Conservation (phyloP, 805 yeast genomes). For the Sugiyamaella floridensis region DNA sequence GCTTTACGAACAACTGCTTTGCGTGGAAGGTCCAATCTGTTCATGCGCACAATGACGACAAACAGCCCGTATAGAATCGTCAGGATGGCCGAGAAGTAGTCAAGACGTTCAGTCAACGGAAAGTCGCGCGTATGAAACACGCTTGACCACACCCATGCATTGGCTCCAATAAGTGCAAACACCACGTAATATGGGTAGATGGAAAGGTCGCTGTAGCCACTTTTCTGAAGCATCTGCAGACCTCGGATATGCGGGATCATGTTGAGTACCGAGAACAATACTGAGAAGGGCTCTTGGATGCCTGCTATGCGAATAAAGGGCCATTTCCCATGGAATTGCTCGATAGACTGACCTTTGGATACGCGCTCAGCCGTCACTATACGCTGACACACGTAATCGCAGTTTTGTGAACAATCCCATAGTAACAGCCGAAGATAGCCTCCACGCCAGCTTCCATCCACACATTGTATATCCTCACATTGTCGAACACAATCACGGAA, state of each 20-base stretch:
- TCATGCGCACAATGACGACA: slow-evolving; percentile 54
- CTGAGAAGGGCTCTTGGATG: slow-evolving; percentile 76
- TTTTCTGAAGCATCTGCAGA: slow-evolving; percentile 33
- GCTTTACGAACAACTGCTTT: slow-evolving; percentile 26
- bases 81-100: slow-evolving; percentile 88
- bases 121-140: slow-evolving; percentile 86
- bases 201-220: not conserved
- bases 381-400: slow-evolving; percentile 92
- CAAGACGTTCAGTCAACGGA: slow-evolving; percentile 71
- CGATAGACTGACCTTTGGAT: slow-evolving; percentile 43
- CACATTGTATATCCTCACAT: slow-evolving; percentile 26
- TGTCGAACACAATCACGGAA: slow-evolving; percentile 39
- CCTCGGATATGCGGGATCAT: slow-evolving; percentile 53
- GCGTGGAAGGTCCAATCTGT: slow-evolving; percentile 45
- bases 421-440: slow-evolving; percentile 40
- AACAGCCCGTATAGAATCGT: slow-evolving; percentile 78
- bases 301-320: slow-evolving; percentile 78
- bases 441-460: slow-evolving; percentile 27
- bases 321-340: slow-evolving; percentile 97
- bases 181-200: slow-evolving; percentile 33
- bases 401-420: slow-evolving; percentile 75
- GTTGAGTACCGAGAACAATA: slow-evolving; percentile 68
- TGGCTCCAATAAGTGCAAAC: slow-evolving; percentile 59
- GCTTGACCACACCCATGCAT: slow-evolving; percentile 83
- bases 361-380: slow-evolving; percentile 54